Evolutionary conservation across 345 rosid species (phyloP).

Genomic region (Acer negundo): DNA sequence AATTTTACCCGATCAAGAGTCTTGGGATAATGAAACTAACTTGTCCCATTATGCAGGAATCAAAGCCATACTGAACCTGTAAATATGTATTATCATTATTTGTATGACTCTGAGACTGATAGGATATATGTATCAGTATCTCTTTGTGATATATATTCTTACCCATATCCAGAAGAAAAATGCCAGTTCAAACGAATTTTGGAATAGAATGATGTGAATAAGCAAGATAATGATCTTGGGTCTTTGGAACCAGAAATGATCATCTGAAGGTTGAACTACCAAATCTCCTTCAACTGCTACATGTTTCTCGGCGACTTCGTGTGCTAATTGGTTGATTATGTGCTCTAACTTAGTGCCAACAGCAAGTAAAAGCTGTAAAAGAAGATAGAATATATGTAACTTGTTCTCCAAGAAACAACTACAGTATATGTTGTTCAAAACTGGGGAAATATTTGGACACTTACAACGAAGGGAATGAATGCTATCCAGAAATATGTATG

Average conservation of each 20-base stretch:
- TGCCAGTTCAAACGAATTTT: constrained; percentile 87
- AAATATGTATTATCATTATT: constrained; percentile 3
- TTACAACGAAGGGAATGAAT: constrained; percentile 71
- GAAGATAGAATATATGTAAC: background rate
- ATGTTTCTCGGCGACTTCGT: constrained; percentile 75
- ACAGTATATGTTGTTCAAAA: background rate
- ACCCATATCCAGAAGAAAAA: constrained; percentile 81
- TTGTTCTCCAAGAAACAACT: background rate
- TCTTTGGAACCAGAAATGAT: constrained; percentile 66
- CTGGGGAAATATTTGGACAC: constrained; percentile 15
- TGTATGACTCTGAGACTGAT: too few relatives aligned
- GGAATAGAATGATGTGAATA: constrained; percentile 81
- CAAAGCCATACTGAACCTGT: constrained; percentile 66
- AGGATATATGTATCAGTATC: too few relatives aligned
- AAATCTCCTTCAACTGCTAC: constrained; percentile 64
- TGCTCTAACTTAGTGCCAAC: constrained; percentile 83
- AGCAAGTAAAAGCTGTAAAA: constrained; percentile 65
- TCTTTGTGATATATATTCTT: constrained; percentile 13
- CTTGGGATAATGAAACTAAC: constrained; percentile 59
- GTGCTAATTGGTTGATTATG: constrained; percentile 64
- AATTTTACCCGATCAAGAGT: constrained; percentile 66
- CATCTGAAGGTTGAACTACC: constrained; percentile 79
- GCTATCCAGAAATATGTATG: constrained; percentile 77
- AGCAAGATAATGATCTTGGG: constrained; percentile 62
- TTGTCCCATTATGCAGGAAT: constrained; percentile 82